Percentiles rank a stretch among this genome's conserved stretches.
Conservation (phyloP, 441 rosid genomes). For the Macaranga tanarius region DNA sequence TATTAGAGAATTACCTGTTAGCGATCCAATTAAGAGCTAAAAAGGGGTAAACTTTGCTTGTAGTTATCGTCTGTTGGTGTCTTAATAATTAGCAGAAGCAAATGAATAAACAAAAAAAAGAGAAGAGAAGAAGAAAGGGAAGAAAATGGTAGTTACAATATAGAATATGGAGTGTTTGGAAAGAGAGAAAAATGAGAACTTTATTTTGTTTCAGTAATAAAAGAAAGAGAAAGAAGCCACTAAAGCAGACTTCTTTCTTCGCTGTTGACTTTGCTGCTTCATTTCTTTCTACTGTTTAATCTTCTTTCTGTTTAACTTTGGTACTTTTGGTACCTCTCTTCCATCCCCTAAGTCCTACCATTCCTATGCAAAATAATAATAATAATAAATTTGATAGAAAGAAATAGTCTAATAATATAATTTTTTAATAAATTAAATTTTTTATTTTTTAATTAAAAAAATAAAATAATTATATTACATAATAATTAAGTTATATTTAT, state of each 20-base stretch:
- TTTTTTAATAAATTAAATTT: no score
- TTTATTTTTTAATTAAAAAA: no score
- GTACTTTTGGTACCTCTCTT: neutral
- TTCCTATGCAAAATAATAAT: no score
- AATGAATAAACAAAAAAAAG: neutral
- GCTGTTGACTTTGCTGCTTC: constrained; percentile 14
- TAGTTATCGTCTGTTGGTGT: constrained; percentile 21
- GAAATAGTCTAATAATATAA: no score
- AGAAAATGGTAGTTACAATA: neutral
- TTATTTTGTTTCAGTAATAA: no score
- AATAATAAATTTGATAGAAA: no score
- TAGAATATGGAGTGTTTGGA: neutral
- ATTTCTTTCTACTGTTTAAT: neutral
- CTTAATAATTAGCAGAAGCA: constrained; percentile 24
- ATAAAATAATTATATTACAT: no score
- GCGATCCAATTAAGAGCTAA: constrained; percentile 20
- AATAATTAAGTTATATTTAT: no score
- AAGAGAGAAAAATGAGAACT: neutral
- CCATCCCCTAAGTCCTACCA: neutral
- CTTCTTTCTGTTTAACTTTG: neutral
- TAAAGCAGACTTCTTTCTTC: constrained; percentile 1
- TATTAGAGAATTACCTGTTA: constrained; percentile 35
- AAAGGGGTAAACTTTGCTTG: neutral
- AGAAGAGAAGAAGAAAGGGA: constrained; percentile 2
- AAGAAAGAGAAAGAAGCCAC: constrained; percentile 8